Conservation (phyloP, 768 basidiomycete species). For the Phanerodontia chrysosporium region DNA sequence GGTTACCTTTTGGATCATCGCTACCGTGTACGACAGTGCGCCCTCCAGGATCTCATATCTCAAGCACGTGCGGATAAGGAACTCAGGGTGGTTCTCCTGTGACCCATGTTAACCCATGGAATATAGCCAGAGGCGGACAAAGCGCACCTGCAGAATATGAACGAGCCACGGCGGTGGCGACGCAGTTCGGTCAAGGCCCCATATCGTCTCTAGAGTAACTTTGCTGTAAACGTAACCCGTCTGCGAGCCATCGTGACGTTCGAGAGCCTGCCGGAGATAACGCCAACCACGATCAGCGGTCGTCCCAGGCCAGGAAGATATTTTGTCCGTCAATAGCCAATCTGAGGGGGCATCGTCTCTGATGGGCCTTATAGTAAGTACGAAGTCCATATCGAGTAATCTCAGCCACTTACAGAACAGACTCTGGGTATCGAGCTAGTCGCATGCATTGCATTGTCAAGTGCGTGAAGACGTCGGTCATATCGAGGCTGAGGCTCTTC, state of each 20-base stretch:
- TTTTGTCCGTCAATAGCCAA: slow-evolving; percentile 81
- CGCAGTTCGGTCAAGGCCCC: slow-evolving; percentile 56
- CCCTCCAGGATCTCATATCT: slow-evolving; percentile 76
- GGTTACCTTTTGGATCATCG: slow-evolving; percentile 70
- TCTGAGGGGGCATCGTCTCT: slow-evolving; percentile 71
- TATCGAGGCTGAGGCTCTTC: slow-evolving; percentile 72
- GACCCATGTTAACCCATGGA: not conserved
- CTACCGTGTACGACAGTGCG: slow-evolving; percentile 69
- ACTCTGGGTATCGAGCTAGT: slow-evolving; percentile 59
- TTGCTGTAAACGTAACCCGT: slow-evolving; percentile 78
- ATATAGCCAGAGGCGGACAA: not conserved
- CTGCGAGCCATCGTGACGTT: slow-evolving; percentile 67
- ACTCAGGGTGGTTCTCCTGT: slow-evolving; percentile 74
- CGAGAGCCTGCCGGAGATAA: slow-evolving; percentile 77
- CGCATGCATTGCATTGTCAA: slow-evolving; percentile 78
- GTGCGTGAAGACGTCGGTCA: slow-evolving; percentile 79
- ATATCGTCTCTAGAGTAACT: slow-evolving; percentile 69
- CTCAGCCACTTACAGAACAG: slow-evolving; percentile 45
- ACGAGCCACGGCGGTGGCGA: slow-evolving; percentile 83
- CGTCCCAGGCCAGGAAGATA: slow-evolving; percentile 81
- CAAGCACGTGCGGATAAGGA: slow-evolving; percentile 74
- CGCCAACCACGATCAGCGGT: slow-evolving; percentile 81
- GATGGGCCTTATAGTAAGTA: slow-evolving; percentile 7
- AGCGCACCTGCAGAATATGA: slow-evolving; percentile 61
- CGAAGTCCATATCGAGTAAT: not conserved